Evolutionary conservation across 495 filamentous ascomycete species (phyloP), one percentile per base, ranked within the genome.

Genomic region (Neurospora sublineolata): DNA sequence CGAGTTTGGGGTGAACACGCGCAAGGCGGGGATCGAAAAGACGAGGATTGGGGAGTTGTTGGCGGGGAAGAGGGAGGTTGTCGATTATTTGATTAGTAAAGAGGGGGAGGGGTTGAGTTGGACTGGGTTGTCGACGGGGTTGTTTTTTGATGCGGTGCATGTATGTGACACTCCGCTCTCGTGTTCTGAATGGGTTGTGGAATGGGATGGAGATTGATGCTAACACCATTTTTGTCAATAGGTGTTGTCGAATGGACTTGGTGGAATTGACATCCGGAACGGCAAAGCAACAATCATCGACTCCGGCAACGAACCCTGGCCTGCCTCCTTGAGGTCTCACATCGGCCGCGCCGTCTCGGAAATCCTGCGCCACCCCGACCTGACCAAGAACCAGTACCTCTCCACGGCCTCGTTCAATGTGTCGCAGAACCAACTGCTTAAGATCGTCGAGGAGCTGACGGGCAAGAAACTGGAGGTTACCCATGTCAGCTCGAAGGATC

Each of bases 1-100:
- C 12, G 89, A 91, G 73, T 93, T 88, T 72, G 91, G 90, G 1
- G 72, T 82, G 69, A 83, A 89, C 71, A 83, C 82, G 27, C 76
- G 82, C 71, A 74, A 75, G 64, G 8, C 4, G 0, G 52, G 52
- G 14, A 64, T 79, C 3, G 71, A 73, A 30, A 75, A 72, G 39
- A 74, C 68, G 75, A 76, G 69, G 67, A 82, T 79, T 74, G 83
- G 77, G 60, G 83, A 71, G 76, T 87, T 81, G 73, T 81, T 87
- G 46, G 78, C 70, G 3, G 79, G 79, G 30, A 90, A 91, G 77
- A 76, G 87, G 27, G 76, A 75, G 1, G 71, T 83, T 2, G 77
- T 86, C 33, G 81, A 89, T 37, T 84, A 86, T 46, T 77, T 89
- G 23, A 80, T 82, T 70, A 77, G 79, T 0, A 71, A 75, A 68